Conservation (phyloP, 73 alveolate species). For the Tetrahymena borealis region DNA sequence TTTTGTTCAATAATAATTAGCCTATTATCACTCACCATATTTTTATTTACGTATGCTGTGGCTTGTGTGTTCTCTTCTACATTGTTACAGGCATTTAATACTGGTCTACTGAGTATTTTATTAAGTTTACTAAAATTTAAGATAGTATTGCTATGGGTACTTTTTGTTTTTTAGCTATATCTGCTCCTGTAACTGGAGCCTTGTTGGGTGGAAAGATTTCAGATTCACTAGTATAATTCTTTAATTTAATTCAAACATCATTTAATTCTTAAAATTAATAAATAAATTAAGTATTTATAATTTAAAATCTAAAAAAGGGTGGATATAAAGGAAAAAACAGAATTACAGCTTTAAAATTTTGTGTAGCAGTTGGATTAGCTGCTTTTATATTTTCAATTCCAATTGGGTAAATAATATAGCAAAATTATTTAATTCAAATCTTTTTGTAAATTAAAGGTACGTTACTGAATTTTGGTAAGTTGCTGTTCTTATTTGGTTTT, state of each 20-base stretch:
- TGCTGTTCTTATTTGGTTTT: constrained; percentile 71
- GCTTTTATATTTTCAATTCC: constrained; percentile 78
- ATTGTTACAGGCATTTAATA: constrained; percentile 90
- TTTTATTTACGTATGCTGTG: constrained; percentile 65
- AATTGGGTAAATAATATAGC: constrained; percentile 28
- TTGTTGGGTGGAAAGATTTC: constrained; percentile 78
- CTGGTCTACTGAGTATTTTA: constrained; percentile 80
- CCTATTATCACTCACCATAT: constrained; percentile 14
- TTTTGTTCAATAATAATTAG: constrained; percentile 9
- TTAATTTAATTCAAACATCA: not conserved
- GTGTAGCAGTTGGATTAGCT: constrained; percentile 70
- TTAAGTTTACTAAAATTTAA: constrained; percentile 57
- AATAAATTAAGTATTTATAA: not conserved
- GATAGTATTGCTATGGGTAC: constrained; percentile 59
- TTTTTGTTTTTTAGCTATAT: constrained; percentile 60
- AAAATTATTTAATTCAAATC: not conserved
- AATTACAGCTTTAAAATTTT: constrained; percentile 65
- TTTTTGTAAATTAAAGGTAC: constrained; percentile 40
- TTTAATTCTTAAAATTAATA: too few relatives aligned
- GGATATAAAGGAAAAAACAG: constrained; percentile 88
- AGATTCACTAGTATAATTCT: constrained; percentile 38
- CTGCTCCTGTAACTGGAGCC: constrained; percentile 91
- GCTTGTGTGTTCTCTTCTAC: constrained; percentile 77
- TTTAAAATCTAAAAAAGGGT: constrained; percentile 37
- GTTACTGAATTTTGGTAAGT: constrained; percentile 57